Percentiles rank a stretch among this genome's conserved stretches.
These are phyloP conservation scores for Tremellales sp. DNA, from an alignment of 1,284 basidiomycete species.

Conservation along the genomic window DNA sequence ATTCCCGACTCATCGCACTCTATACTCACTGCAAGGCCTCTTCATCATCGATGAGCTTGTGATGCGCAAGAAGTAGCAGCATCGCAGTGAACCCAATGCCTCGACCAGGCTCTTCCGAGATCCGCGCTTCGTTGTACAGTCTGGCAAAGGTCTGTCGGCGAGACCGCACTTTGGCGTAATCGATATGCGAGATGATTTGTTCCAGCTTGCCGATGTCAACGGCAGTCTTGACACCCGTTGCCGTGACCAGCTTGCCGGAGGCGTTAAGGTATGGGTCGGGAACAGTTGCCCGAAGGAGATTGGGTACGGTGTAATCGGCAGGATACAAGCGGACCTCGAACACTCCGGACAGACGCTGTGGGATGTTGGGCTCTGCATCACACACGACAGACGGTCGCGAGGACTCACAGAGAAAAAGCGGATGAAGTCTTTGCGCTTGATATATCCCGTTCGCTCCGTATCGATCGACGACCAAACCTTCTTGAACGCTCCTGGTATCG, in stretches of 20 bases:
- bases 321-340: constrained; percentile 85
- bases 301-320: constrained; percentile 59
- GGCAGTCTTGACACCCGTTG: constrained; percentile 49
- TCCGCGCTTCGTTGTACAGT: constrained; percentile 78
- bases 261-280: constrained; percentile 29
- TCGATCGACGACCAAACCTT: constrained; percentile 87
- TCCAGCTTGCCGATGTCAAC: constrained; percentile 66
- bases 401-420: constrained; percentile 73
- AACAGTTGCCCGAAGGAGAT: constrained; percentile 51
- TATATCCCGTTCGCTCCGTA: constrained; percentile 69
- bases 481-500: constrained; percentile 64
- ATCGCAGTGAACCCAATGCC: constrained; percentile 91
- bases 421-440: constrained; percentile 67
- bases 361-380: not conserved
- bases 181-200: constrained; percentile 59
- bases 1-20: not conserved
- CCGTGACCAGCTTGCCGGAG: constrained; percentile 18
- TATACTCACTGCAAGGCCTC: constrained; percentile 66
- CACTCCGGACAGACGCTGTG: constrained; percentile 49
- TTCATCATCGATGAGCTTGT: constrained; percentile 85
- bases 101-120: constrained; percentile 64
- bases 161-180: constrained; percentile 60
- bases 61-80: constrained; percentile 81
- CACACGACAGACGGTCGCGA: not conserved
- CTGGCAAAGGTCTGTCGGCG: constrained; percentile 67